phyloP scores from a whole-genome alignment of 2,329 filamentous ascomycete genomes.

The Xylariaceae sp. region DNA sequence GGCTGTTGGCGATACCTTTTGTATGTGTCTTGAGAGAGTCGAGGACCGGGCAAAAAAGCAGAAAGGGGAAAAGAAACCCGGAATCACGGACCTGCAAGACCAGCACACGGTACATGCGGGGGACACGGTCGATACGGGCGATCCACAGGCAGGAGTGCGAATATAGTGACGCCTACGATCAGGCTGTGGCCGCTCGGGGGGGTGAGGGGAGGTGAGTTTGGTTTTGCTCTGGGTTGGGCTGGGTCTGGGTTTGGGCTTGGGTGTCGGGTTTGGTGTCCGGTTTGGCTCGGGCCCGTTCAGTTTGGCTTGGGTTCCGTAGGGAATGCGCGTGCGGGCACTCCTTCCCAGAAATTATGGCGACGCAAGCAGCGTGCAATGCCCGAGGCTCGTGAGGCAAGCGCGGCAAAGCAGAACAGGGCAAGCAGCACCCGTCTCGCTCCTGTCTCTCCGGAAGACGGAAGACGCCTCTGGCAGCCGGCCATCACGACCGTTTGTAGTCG shows the following conservation, averaged over 20 bases:
- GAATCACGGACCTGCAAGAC: neutral
- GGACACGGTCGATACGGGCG: no score
- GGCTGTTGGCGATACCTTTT: neutral
- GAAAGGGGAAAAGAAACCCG: neutral
- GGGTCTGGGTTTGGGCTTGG: no score
- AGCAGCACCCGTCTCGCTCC: neutral
- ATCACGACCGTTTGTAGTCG: conserved; percentile 34
- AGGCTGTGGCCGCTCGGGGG: neutral
- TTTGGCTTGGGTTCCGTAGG: neutral
- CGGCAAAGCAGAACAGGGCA: conserved; percentile 1
- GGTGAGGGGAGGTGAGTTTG: neutral
- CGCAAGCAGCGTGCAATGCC: neutral
- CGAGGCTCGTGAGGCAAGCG: neutral
- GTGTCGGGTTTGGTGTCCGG: no score
- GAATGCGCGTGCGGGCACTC: neutral
- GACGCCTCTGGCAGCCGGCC: conserved; percentile 13
- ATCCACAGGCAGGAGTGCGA: no score
- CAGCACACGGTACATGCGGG: no score
- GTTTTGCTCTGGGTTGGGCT: no score
- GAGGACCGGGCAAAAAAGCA: neutral
- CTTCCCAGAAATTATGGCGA: no score
- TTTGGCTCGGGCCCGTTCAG: neutral
- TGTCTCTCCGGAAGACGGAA: no score
- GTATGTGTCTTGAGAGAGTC: neutral
- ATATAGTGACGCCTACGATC: no score